These are phyloP conservation scores for Dioscorea zingiberensis DNA, from an alignment of 106 monocot species.

Conservation along the genomic window DNA sequence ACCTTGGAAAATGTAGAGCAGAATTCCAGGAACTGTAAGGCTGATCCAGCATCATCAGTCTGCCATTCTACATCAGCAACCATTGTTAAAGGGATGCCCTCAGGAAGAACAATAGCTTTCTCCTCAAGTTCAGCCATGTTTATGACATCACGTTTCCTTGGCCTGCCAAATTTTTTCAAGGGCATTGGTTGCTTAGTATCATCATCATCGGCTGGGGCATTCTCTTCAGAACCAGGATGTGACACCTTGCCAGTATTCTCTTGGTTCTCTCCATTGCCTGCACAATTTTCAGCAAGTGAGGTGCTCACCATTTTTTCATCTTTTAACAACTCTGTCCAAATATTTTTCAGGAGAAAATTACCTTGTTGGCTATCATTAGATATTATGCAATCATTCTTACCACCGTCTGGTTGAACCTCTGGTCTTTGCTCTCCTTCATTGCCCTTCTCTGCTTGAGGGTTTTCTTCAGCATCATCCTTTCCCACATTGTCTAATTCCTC, in stretches of 20 bases:
- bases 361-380: too few relatives aligned
- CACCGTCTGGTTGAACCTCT: too few relatives aligned
- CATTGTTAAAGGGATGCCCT: conserved; percentile 21
- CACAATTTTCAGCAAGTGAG: background rate
- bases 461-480: background rate
- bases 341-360: too few relatives aligned
- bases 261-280: background rate
- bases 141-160: background rate
- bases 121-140: background rate
- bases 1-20: conserved; percentile 63
- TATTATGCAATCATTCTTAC: too few relatives aligned
- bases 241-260: background rate
- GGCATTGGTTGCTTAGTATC: background rate
- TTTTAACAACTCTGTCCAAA: background rate
- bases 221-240: background rate
- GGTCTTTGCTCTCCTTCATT: too few relatives aligned
- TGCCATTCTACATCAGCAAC: conserved; percentile 32
- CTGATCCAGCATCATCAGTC: conserved; percentile 37
- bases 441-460: background rate
- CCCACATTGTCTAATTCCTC: background rate
- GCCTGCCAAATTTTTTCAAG: background rate
- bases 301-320: background rate
- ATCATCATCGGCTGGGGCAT: background rate
- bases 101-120: conserved; percentile 29
- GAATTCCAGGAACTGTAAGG: conserved; percentile 65